Percentiles rank a stretch among this genome's conserved stretches.
phyloP scores from a whole-genome alignment of 108 stramenopile genomes.

The Skeletonema marinoi region DNA sequence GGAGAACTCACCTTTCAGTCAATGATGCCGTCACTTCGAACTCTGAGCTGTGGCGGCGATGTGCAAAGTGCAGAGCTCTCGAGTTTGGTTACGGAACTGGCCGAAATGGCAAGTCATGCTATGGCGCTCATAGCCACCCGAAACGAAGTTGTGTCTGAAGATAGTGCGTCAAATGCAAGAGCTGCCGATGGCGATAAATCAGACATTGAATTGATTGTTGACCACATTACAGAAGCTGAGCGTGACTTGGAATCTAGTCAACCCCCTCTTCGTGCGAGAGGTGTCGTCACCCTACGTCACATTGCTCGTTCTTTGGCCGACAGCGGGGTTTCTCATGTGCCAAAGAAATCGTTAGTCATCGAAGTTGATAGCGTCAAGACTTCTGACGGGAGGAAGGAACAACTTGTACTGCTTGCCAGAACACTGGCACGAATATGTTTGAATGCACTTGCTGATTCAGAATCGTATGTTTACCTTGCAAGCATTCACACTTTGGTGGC shows the following conservation, averaged over 20 bases:
- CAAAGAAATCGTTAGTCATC: conserved; percentile 10
- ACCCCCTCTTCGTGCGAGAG: conserved; percentile 77
- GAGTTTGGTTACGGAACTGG: conserved; percentile 47
- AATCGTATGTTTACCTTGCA: conserved; percentile 90
- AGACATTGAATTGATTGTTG: conserved; percentile 20
- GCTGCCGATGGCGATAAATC: neutral
- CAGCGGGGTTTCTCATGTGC: conserved; percentile 2
- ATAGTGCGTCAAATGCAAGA: neutral
- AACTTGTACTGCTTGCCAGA: conserved; percentile 23
- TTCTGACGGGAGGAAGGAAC: conserved; percentile 3
- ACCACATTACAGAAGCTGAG: conserved; percentile 48
- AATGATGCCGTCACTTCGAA: conserved; percentile 49
- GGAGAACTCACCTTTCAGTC: conserved; percentile 62
- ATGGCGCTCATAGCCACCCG: conserved; percentile 71
- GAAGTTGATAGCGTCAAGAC: conserved; percentile 11
- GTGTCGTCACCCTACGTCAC: conserved; percentile 72
- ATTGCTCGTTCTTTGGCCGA: conserved; percentile 57
- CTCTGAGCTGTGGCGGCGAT: conserved; percentile 28
- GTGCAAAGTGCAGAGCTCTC: conserved; percentile 10
- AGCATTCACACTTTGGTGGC: conserved; percentile 82
- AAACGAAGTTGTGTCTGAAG: conserved; percentile 1
- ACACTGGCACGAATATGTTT: conserved; percentile 52
- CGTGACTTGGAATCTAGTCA: conserved; percentile 67
- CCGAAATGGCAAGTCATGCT: conserved; percentile 84
- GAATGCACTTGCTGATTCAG: conserved; percentile 65